Conservation (phyloP, 257 asterid species). For the Gentiana dahurica region DNA sequence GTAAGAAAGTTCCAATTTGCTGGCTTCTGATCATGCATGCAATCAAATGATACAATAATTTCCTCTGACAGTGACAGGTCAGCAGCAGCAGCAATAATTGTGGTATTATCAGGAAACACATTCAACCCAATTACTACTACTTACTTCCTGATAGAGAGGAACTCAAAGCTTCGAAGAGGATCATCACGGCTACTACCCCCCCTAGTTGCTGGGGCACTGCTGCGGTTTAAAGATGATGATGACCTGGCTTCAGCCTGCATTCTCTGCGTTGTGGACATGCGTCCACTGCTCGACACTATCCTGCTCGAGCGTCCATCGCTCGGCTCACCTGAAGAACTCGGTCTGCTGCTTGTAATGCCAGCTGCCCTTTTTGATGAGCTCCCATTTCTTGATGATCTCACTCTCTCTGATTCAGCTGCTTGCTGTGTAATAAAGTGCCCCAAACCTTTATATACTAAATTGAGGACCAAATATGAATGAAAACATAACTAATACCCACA, state of each 20-base stretch:
- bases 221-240: conserved; percentile 47
- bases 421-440: conserved; percentile 33
- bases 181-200: conserved; percentile 48
- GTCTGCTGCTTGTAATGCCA: conserved; percentile 34
- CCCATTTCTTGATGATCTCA: conserved; percentile 49
- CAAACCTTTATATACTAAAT: neutral
- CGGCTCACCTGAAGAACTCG: conserved; percentile 34
- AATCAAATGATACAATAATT: conserved; percentile 1
- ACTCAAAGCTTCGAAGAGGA: conserved; percentile 87
- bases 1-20: conserved; percentile 31
- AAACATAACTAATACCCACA: too few relatives aligned
- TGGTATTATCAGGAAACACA: conserved; percentile 7
- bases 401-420: conserved; percentile 51
- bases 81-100: conserved; percentile 2
- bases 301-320: conserved; percentile 30
- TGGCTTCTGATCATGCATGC: conserved; percentile 8
- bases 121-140: conserved; percentile 12
- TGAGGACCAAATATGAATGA: too few relatives aligned
- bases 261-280: conserved; percentile 49
- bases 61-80: conserved; percentile 16
- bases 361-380: conserved; percentile 71
- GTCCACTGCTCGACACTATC: conserved; percentile 27
- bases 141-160: conserved; percentile 48
- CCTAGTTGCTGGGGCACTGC: conserved; percentile 21
- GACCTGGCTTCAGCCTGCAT: conserved; percentile 47